Base-by-base conservation (phyloP, 2,329 filamentous ascomycete species). In the Ceratocystis cubensis region DNA sequence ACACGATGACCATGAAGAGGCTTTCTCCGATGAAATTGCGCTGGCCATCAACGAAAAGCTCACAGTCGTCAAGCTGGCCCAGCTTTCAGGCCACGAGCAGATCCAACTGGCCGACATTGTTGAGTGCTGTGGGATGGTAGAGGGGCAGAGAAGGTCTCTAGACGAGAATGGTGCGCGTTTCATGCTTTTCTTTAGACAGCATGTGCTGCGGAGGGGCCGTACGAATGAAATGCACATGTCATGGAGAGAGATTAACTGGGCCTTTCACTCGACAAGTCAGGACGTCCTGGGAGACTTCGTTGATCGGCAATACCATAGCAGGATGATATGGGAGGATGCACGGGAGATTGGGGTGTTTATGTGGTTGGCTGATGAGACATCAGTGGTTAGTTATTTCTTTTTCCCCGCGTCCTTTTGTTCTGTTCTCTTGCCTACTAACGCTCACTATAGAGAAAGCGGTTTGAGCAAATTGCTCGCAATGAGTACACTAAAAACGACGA, bases 121-220 rank as follows among this genome's bases (percentile, higher is more conserved):
- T 45, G 90, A 96, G 75, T 96, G 91, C 69, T 84, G 88, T 57
- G 88, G 89, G 3, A 84, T 89, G 48, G 89, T 96, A 0, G 91
- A 96, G 73, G 89, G 88, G 72, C 90, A 96, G 72, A 84, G 91
- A 20, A 84, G 90, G 5, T 96, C 91, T 2, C 88, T 96, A 77
- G 92, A 96, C 72, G 89, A 90, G 71, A 96, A 96, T 72, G 92
- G 89, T 2, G 88, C 89, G 7, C 85, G 91, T 56, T 96, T 92
- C 75, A 84, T 96, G 76, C 79, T 96, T 13, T 94, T 94, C 75
- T 94, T 93, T 76, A 83, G 90, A 22, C 88, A 95, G 72, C 86
- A 93, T 73, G 85, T 85, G 63, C 78, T 95, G 61, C 84, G 87
- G 33, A 86, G 85, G 73, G 80, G 82, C 61, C 83, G 86, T 68